Evolutionary conservation across 441 rosid genomes (phyloP), one percentile per base, ranked within the genome.

Genomic region (Capsella rubella): DNA sequence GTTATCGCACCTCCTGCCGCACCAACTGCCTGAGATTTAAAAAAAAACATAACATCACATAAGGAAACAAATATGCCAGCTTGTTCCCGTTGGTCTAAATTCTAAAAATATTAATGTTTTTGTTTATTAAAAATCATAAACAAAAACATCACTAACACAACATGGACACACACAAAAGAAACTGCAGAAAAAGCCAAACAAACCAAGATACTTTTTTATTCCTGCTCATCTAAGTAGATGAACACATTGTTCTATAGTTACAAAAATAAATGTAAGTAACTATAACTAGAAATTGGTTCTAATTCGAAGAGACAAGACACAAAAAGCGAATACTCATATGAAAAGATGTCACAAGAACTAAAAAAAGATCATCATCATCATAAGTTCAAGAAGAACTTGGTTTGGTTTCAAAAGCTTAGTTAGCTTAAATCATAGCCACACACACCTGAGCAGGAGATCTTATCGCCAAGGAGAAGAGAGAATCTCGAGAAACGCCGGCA

Each of bases 381-480:
- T 49, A 31, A 47, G 47, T 14, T 43, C 49, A 16, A 4, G 10
- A 25, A n/a, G 1, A 27, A 27, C 0, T 0, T 21, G 29, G 28
- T 51, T 62, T 5, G 63, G 54, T 67, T 43, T 74, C 55, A 74
- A 43, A 50, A 40, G 39, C 53, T 21, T 42, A 74, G 54, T 16
- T 16, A 37, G 34, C 28, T 4, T 25, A 34, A 29, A 50, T 5
- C 3, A 53, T 13, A 10, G 34, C 32, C 3, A 55, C 6, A 59
- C 13, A 92, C 25, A 21, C 98, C 97, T 92, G 97, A 74, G 97
- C 98, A 31, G 97, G 97, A 43, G 91, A 85, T 69, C 96, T 87
- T 78, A 95, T 67, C 11, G 93, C 97, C 86, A 95, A 81, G 72
- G 98, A 90, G 83, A 95, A 70, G 42, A 95, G 89, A 65, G 79